Conservation (phyloP, 441 rosid genomes). For the Brassica balearica region DNA sequence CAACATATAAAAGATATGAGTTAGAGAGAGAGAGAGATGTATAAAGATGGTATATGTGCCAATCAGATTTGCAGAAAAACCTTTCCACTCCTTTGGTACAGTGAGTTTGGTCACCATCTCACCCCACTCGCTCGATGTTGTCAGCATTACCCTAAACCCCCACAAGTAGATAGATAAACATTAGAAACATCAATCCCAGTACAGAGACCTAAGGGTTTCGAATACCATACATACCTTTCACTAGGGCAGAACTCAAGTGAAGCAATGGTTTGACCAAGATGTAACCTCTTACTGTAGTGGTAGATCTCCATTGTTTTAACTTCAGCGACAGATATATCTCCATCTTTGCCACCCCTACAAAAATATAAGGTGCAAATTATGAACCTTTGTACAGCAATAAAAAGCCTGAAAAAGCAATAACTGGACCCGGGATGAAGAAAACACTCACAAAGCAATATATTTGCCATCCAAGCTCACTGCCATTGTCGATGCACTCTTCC, state of each 20-base stretch:
- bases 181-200: no score
- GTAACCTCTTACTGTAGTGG: constrained; percentile 91
- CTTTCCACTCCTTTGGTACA: constrained; percentile 99
- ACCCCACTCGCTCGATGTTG: constrained; percentile 87
- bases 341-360: constrained; percentile 86
- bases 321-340: constrained; percentile 81
- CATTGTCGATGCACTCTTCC: constrained; percentile 79
- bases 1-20: background rate
- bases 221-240: constrained; percentile 67
- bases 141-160: constrained; percentile 64
- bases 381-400: background rate
- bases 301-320: constrained; percentile 87
- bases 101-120: constrained; percentile 77
- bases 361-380: background rate
- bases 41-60: no score
- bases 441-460: constrained; percentile 88
- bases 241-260: constrained; percentile 85
- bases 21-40: no score
- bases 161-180: constrained; percentile 21
- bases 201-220: no score
- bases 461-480: constrained; percentile 93
- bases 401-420: background rate
- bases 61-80: no score
- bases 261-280: constrained; percentile 72
- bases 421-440: background rate